Conservation (phyloP, 306 rosid genomes). For the Acmispon strigosus region DNA sequence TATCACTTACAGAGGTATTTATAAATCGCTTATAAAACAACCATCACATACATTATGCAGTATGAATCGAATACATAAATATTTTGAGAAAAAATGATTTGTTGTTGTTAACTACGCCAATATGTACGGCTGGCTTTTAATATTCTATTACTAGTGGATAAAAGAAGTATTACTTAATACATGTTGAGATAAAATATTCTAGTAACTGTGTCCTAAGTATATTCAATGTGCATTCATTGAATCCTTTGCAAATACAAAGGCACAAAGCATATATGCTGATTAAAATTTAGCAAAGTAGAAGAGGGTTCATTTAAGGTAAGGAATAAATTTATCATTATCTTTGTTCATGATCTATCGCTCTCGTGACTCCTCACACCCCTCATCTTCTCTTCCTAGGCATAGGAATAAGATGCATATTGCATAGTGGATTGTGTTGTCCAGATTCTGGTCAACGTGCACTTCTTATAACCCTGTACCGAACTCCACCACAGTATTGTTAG, state of each 20-base stretch:
- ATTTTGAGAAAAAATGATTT: too few relatives aligned
- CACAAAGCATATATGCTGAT: constrained; percentile 20
- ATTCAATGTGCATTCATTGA: not conserved
- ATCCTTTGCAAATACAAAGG: constrained; percentile 14
- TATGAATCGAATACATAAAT: too few relatives aligned
- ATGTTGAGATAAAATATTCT: not conserved
- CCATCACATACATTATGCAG: too few relatives aligned
- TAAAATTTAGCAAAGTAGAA: not conserved
- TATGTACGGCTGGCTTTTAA: too few relatives aligned
- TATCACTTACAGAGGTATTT: too few relatives aligned
- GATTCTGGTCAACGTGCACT: constrained; percentile 12
- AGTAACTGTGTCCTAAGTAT: not conserved
- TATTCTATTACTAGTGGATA: too few relatives aligned
- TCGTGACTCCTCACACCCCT: not conserved
- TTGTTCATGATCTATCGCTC: not conserved
- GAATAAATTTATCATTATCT: not conserved
- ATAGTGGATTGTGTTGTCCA: constrained; percentile 7
- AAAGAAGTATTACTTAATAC: too few relatives aligned
- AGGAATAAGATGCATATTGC: constrained; percentile 21
- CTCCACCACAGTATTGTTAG: not conserved
- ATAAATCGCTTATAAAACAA: too few relatives aligned
- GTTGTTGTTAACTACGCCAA: too few relatives aligned
- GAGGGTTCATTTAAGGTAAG: not conserved
- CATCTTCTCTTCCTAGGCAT: not conserved
- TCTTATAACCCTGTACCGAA: not conserved